Conservation (phyloP, 2,329 filamentous ascomycete species). For the Hortaea sp. region DNA sequence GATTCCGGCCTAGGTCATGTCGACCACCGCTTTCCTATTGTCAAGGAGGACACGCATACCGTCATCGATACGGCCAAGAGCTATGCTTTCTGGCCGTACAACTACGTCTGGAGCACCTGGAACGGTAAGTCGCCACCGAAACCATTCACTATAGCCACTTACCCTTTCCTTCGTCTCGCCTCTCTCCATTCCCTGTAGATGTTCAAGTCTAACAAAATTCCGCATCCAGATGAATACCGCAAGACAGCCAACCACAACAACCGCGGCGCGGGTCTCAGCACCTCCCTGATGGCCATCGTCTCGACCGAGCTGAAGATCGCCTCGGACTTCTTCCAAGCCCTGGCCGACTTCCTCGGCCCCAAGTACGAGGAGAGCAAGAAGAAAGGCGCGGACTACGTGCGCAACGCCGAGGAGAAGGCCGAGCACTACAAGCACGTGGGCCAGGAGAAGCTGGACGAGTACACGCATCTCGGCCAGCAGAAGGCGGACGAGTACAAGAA, state of each 20-base stretch:
- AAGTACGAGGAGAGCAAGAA: constrained; percentile 27
- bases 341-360: constrained; percentile 23
- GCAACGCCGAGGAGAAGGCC: constrained; percentile 17
- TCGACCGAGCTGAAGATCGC: constrained; percentile 25
- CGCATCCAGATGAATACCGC: constrained; percentile 25
- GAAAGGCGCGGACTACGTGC: constrained; percentile 21
- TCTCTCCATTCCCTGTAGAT: not conserved
- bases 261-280: constrained; percentile 19
- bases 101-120: constrained; percentile 25
- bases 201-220: constrained; percentile 5
- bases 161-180: not conserved
- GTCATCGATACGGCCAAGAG: constrained; percentile 52
- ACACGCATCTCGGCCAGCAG: constrained; percentile 15
- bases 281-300: constrained; percentile 23
- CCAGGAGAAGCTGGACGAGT: constrained; percentile 17
- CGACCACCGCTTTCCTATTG: constrained; percentile 48
- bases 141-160: not conserved
- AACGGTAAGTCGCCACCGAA: constrained; percentile 10
- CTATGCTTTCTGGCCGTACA: constrained; percentile 48
- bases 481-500: constrained; percentile 20
- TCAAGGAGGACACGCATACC: constrained; percentile 40
- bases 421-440: constrained; percentile 16
- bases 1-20: constrained; percentile 34
- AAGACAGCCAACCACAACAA: constrained; percentile 25
- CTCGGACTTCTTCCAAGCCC: constrained; percentile 22